Base-by-base conservation (phyloP, 2,329 filamentous ascomycete genomes). In the Pseudocercospora vitis region DNA sequence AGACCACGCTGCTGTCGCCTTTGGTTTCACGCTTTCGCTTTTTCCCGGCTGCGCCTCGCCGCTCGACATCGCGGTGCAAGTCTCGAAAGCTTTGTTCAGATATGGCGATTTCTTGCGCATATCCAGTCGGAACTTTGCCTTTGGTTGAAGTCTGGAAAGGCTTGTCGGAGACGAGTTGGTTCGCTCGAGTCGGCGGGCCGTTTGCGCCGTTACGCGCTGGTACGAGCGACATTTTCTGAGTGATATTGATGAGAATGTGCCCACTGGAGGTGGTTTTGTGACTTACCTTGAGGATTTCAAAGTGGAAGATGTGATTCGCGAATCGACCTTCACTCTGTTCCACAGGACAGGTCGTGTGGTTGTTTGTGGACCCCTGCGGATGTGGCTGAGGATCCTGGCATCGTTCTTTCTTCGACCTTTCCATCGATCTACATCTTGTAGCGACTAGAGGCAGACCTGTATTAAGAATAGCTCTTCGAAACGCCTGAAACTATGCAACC, bases 71-170 rank as follows among this genome's bases (percentile, higher is more conserved):
- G 53, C 90, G 86, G 69, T 96, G 91, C 60, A 94, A 91, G 66
- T 83, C 83, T 63, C 89, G 84, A 70, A 99, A 99, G 0, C 89
- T 91, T 59, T 92, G 84, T 67, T 97, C 94, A 71, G 89, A 95
- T 60, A 99, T 84, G 63, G 83, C 88, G 0, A 88, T 91, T 72
- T 99, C 92, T 63, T 94, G 82, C 1, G 94, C 94, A 65, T 83
- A 87, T 8, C 94, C 94, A 0, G 94, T 96, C 2, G 77, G 76
- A 8, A 79, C 75, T 55, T 71, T 71, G 52, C 76, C 76, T 59
- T 70, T 70, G 24, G 71, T 72, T 9, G 68, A 69, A 1, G 70
- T 72, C 52, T 65, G 64, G 44, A 61, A 61, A 40, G 61, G 55
- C 49, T 63, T 59, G 28, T 61, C 60, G 31, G 57, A 57, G 37